These are phyloP conservation scores for Blastocystis sp. DNA, from an alignment of 352 stramenopile genomes.

Conservation along the genomic window DNA sequence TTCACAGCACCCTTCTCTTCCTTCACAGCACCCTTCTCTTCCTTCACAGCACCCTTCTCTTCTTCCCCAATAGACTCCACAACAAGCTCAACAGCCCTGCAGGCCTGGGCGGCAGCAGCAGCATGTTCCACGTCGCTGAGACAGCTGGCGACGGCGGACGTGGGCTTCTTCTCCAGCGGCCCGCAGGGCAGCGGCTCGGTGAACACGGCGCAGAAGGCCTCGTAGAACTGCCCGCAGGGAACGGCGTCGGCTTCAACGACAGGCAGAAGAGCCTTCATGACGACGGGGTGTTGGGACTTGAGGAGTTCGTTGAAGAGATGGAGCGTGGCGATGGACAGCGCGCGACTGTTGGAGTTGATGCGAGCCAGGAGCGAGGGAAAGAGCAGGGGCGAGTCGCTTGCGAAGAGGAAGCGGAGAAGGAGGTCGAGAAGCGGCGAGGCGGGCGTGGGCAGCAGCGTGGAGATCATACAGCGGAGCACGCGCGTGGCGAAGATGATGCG, in stretches of 20 bases:
- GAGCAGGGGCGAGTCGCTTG: constrained; percentile 9
- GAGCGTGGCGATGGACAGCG: constrained; percentile 61
- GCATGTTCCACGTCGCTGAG: constrained; percentile 32
- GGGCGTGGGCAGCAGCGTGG: constrained; percentile 9
- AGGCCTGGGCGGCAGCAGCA: not conserved
- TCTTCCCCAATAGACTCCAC: not conserved
- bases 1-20: too few relatives aligned
- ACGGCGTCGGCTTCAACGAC: not conserved
- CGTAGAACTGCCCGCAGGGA: not conserved
- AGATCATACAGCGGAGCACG: constrained; percentile 11
- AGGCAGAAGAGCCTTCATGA: constrained; percentile 5
- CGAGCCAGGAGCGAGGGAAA: constrained; percentile 29
- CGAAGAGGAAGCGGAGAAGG: constrained; percentile 21
- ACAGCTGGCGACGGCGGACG: not conserved
- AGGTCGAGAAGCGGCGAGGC: constrained; percentile 50
- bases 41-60: not conserved
- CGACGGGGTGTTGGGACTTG: constrained; percentile 43
- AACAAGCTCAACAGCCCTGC: not conserved
- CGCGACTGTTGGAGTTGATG: constrained; percentile 36
- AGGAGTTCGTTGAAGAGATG: constrained; percentile 61
- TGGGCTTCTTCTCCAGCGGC: not conserved
- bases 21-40: too few relatives aligned
- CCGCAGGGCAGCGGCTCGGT: not conserved
- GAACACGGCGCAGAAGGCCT: not conserved
- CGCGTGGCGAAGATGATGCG: constrained; percentile 50